Base-by-base conservation (phyloP, 371 early-diverging fungal genomes). In the Circinella minor region DNA sequence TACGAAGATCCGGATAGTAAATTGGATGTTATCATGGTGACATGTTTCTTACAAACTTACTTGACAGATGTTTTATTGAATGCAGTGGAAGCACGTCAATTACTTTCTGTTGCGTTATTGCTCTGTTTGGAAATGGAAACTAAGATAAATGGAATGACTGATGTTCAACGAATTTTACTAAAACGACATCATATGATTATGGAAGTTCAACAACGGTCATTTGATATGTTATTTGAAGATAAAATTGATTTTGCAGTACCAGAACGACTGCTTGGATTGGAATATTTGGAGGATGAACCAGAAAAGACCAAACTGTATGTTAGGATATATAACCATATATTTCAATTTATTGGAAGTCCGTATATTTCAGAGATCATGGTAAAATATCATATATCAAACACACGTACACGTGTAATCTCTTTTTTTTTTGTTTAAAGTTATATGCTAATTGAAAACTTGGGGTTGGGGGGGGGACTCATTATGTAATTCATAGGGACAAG, bases 211-310 rank as follows among this genome's bases (percentile, higher is more conserved):
- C 11, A 11, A 11, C 57, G 36, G 14, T 5, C 36, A 34, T 57
- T 57, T 5, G 14, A 57, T 34, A 57, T 57, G 57, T 34, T 57
- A 13, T 57, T 57, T 14, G 57, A 57, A 1, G 34, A 57, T 27
- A 57, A 57, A n/a, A n/a, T 57, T 27, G 34, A 57, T 57, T 57
- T 57, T 27, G 11, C 57, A 18, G 7, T 57, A 57, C 57, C 57
- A 37, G 36, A 9, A 1, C 4, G 13, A 5, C 18, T 57, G 57
- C 34, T 11, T 18, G 9, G 6, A 10, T 5, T 57, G 18, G 27
- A 34, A 34, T 6, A 7, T 6, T 34, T 57, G 27, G 57, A 57
- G 1, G 57, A 57, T 34, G 57, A 57, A 34, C 57, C 57, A 6
- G 57, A 57, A 57, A 57, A 57, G 27, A 57, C 57, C 18, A 57